Evolutionary conservation across 108 stramenopile species (phyloP).

Genomic region (Parietichytrium sp.): DNA sequence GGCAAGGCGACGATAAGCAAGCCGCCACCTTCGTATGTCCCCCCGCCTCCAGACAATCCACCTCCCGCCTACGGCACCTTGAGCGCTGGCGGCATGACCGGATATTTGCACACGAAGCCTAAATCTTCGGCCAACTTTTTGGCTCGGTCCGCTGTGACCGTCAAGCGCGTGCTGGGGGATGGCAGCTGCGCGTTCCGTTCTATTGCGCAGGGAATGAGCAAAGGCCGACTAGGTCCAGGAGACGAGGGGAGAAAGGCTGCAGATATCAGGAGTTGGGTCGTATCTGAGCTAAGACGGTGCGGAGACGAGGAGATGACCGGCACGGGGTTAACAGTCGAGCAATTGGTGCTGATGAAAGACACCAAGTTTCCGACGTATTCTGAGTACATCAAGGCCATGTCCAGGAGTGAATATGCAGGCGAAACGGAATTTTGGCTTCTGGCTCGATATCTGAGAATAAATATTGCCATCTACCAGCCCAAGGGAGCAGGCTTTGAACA

Average conservation of each 20-base stretch:
- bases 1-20: neutral
- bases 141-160: too few relatives aligned
- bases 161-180: slow-evolving; percentile 5
- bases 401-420: slow-evolving; percentile 16
- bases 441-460: neutral
- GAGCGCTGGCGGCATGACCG: neutral
- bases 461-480: slow-evolving; percentile 21
- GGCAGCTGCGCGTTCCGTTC: slow-evolving; percentile 14
- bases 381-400: slow-evolving; percentile 16
- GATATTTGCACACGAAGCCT: neutral
- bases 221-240: neutral
- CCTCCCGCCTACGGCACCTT: too few relatives aligned
- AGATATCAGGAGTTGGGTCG: neutral
- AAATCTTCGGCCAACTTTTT: too few relatives aligned
- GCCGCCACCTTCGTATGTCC: slow-evolving; percentile 3
- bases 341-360: slow-evolving; percentile 27
- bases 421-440: slow-evolving; percentile 33
- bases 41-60: too few relatives aligned
- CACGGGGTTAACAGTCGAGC: slow-evolving; percentile 25
- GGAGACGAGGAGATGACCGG: slow-evolving; percentile 35
- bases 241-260: neutral
- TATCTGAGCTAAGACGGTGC: neutral
- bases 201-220: neutral
- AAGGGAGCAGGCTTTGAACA: neutral
- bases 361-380: neutral